phyloP scores from a whole-genome alignment of 2,329 filamentous ascomycete species.

The Colletotrichum brevisporum region DNA sequence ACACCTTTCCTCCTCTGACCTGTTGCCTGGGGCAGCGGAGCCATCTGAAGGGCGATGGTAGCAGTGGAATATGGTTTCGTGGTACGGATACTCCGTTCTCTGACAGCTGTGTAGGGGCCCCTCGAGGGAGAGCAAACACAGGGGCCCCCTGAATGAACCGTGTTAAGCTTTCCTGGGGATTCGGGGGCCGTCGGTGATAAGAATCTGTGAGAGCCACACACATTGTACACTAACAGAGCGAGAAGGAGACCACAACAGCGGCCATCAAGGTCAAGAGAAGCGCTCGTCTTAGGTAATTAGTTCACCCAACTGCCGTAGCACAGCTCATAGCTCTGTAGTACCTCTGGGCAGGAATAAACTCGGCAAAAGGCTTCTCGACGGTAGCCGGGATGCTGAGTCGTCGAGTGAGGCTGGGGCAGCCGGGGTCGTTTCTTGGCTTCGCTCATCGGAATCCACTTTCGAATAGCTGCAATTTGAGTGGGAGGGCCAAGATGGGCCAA shows the following conservation, averaged over 20 bases:
- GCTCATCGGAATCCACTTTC: conserved; percentile 33
- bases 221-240: too few relatives aligned
- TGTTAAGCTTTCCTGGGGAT: conserved; percentile 39
- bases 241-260: neutral
- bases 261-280: neutral
- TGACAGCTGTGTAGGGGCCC: neutral
- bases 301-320: too few relatives aligned
- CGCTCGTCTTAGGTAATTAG: conserved; percentile 25
- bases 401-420: conserved; percentile 32
- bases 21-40: too few relatives aligned
- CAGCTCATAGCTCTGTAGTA: too few relatives aligned
- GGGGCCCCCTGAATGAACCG: conserved; percentile 1
- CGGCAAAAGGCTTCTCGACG: neutral
- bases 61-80: neutral
- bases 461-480: conserved; percentile 33
- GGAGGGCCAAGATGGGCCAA: conserved; percentile 18
- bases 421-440: conserved; percentile 33
- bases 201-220: too few relatives aligned
- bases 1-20: conserved; percentile 12
- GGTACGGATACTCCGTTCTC: neutral
- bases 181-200: conserved; percentile 6
- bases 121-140: neutral
- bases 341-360: too few relatives aligned
- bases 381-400: conserved; percentile 36
- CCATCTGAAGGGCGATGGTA: too few relatives aligned